These are phyloP conservation scores for Morella rubra DNA, from an alignment of 306 rosid genomes.

Conservation along the genomic window DNA sequence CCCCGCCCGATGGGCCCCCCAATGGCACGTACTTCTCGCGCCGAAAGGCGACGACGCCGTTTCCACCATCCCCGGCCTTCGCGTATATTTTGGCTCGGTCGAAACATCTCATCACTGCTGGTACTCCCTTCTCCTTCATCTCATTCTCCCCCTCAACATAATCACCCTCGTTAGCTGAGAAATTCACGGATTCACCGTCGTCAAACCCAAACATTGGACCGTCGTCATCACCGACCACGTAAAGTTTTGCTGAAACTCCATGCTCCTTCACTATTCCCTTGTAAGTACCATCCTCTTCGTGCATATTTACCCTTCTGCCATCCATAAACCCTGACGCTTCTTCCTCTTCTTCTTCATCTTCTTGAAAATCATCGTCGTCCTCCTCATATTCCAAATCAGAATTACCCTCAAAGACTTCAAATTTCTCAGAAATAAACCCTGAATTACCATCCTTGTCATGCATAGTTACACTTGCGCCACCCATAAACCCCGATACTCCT, in stretches of 20 bases:
- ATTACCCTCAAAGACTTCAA: conserved; percentile 37
- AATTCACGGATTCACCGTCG: conserved; percentile 14
- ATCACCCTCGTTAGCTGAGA: conserved; percentile 19
- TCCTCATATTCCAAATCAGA: conserved; percentile 38
- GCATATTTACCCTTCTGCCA: conserved; percentile 15
- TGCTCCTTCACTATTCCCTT: conserved; percentile 14
- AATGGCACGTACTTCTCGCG: conserved; percentile 86
- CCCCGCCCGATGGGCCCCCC: conserved; percentile 94
- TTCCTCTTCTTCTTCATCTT: conserved; percentile 31
- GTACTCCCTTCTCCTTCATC: conserved; percentile 79
- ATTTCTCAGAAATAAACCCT: conserved; percentile 22
- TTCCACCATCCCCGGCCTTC: conserved; percentile 84
- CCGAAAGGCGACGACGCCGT: conserved; percentile 89
- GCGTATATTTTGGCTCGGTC: conserved; percentile 76
- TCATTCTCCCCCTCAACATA: conserved; percentile 25
- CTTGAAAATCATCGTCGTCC: conserved; percentile 17
- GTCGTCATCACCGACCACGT: neutral
- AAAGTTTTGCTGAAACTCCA: conserved; percentile 12
- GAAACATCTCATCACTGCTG: conserved; percentile 94
- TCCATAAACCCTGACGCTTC: conserved; percentile 12
- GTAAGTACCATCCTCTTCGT: neutral
- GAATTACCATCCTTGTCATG: conserved; percentile 2
- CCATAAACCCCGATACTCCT: too few species aligned
- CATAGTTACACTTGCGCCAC: too few species aligned
- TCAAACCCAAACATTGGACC: conserved; percentile 8